Evolutionary conservation across 1,284 basidiomycete species (phyloP), one percentile per base, ranked within the genome.

Genomic region (Ceratobasidium sp.): DNA sequence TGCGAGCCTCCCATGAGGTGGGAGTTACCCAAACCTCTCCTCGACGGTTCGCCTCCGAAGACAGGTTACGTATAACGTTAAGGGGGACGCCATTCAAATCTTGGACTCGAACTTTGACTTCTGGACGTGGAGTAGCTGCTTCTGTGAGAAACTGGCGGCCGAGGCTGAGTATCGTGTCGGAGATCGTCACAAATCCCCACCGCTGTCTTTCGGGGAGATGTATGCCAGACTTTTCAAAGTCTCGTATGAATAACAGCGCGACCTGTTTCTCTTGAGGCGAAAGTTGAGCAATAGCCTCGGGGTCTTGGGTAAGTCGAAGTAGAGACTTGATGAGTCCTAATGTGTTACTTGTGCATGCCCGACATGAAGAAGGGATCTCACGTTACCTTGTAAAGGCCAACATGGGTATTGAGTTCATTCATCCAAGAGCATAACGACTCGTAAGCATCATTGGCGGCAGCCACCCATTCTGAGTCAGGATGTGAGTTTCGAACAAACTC

Each of bases 211-310:
- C 90, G 8, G 96, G 93, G 4, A 99, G 89, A 83, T 97, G 90
- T 81, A 99, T 98, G 0, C 96, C 97, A 7, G 96, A 98, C 84
- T 97, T 97, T 83, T 98, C 96, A 86, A 99, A 99, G 87, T 99
- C 98, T 68, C 94, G 90, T 89, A 96, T 92, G 85, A 99, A 99
- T 79, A 97, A 96, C 30, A 94, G 87, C 23, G 97, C 96, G 1
- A 98, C 96, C 82, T 94, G 92, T 71, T 90, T 86, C 81, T 88
- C 82, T 78, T 83, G 55, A 44, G 74, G 84, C 77, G 80, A 85
- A 66, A 82, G 80, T 27, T 81, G 85, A 50, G 79, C 80, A 44
- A 67, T 54, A 74, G 80, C 80, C 80, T 84, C 67, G 52, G 78
- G 44, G 44, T 84, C 82, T 7, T 82, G 80, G 20, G 87, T 82